Conservation (phyloP, 148 eudicot species). For the Camellia granthamiana region DNA sequence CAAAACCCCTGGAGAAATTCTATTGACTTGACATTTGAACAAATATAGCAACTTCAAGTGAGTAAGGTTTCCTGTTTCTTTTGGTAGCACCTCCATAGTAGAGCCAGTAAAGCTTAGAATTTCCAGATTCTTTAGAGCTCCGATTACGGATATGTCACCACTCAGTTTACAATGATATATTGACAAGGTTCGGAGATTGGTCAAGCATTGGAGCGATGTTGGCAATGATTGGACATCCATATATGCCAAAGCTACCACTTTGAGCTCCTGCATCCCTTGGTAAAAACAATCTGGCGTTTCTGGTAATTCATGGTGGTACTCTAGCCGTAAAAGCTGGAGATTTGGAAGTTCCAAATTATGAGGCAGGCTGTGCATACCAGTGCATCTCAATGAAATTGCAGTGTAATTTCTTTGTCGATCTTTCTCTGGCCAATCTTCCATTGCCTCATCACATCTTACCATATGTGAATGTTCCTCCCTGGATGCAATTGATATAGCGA, state of each 20-base stretch:
- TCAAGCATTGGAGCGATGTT: background rate
- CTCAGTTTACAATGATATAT: background rate
- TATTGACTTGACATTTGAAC: too few species aligned
- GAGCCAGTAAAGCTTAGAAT: background rate
- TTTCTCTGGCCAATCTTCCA: background rate
- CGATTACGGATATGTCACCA: background rate
- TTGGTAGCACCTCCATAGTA: too few species aligned
- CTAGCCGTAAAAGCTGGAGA: background rate
- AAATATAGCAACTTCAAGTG: too few species aligned
- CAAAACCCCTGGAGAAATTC: too few species aligned
- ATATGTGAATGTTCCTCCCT: conserved; percentile 4
- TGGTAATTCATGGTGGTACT: too few species aligned
- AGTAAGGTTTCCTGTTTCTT: too few species aligned
- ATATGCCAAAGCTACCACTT: background rate
- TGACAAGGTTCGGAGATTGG: background rate
- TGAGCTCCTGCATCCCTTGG: conserved; percentile 8
- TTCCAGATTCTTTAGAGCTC: background rate
- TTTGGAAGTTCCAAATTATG: background rate
- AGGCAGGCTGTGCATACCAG: background rate
- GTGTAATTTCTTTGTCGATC: background rate
- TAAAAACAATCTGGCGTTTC: background rate
- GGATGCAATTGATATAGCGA: conserved; percentile 8
- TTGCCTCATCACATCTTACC: background rate
- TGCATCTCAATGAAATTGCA: background rate
- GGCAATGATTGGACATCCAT: background rate